These are phyloP conservation scores for Apiospora pterosperma DNA, from an alignment of 2,329 filamentous ascomycete species.

Conservation along the genomic window DNA sequence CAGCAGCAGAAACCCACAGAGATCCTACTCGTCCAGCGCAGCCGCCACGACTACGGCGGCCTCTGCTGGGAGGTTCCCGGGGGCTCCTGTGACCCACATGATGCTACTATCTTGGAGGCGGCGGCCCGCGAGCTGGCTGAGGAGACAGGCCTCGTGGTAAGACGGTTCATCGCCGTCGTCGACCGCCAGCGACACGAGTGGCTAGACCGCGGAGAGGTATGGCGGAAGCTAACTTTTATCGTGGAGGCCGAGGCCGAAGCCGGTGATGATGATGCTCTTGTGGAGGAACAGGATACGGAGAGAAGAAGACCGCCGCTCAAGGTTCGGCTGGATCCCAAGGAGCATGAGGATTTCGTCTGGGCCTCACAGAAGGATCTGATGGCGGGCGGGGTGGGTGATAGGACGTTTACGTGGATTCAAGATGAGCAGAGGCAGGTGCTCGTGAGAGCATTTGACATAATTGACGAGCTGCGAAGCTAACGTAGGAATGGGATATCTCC, in stretches of 20 bases:
- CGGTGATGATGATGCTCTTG: background rate
- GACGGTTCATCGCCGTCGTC: constrained; percentile 30
- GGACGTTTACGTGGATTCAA: constrained; percentile 13
- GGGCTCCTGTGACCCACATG: constrained; percentile 40
- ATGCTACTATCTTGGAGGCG: constrained; percentile 37
- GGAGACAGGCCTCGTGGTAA: constrained; percentile 12
- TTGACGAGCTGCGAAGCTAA: background rate
- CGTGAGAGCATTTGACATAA: constrained; percentile 12
- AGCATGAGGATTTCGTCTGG: constrained; percentile 16
- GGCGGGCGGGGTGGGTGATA: constrained; percentile 6
- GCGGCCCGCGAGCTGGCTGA: constrained; percentile 47
- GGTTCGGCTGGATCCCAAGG: constrained; percentile 13
- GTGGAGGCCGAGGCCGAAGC: constrained; percentile 6
- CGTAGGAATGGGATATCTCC: no score
- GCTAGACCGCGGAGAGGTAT: constrained; percentile 21
- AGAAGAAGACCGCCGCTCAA: background rate
- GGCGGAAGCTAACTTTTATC: constrained; percentile 15
- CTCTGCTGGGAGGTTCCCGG: constrained; percentile 47
- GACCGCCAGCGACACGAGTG: constrained; percentile 29
- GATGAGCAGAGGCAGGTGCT: constrained; percentile 11
- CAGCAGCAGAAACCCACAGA: background rate
- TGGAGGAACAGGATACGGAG: background rate
- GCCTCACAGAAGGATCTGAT: constrained; percentile 10
- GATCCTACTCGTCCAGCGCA: constrained; percentile 45
- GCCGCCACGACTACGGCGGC: constrained; percentile 40